Evolutionary conservation across 1,284 basidiomycete genomes (phyloP).

Genomic region (Fistulinella cinereoalba): DNA sequence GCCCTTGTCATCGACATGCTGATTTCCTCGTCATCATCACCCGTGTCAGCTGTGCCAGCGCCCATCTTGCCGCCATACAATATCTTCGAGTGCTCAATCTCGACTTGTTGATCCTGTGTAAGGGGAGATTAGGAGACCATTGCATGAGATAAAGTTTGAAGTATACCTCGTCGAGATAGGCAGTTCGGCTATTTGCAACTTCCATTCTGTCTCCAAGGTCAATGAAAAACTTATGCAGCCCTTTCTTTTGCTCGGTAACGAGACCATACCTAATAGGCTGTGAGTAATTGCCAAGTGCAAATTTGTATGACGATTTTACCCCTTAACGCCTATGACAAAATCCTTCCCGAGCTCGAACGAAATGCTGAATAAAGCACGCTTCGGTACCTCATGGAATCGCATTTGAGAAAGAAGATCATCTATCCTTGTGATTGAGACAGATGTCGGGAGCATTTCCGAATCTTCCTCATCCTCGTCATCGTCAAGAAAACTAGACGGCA

Average conservation of each 20-base stretch:
- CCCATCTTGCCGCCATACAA: slow-evolving; percentile 63
- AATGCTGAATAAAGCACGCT: slow-evolving; percentile 83
- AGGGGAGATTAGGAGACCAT: no score
- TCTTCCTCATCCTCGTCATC: slow-evolving; percentile 46
- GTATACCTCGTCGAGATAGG: slow-evolving; percentile 74
- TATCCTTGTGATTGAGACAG: slow-evolving; percentile 67
- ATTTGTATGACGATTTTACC: slow-evolving; percentile 47
- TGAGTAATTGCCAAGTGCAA: slow-evolving; percentile 3
- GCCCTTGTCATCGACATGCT: slow-evolving; percentile 34
- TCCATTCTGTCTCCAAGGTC: slow-evolving; percentile 77
- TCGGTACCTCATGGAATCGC: slow-evolving; percentile 83
- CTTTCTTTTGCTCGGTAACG: slow-evolving; percentile 83
- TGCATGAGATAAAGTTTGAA: background rate
- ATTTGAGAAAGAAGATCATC: slow-evolving; percentile 82
- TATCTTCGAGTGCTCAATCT: slow-evolving; percentile 55
- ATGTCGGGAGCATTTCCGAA: slow-evolving; percentile 53
- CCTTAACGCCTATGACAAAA: slow-evolving; percentile 88
- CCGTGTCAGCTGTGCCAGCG: slow-evolving; percentile 41
- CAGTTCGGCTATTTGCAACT: slow-evolving; percentile 65
- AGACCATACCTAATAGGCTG: slow-evolving; percentile 67
- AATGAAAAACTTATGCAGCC: slow-evolving; percentile 74
- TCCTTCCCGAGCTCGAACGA: slow-evolving; percentile 79
- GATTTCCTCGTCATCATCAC: slow-evolving; percentile 40
- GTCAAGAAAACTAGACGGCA: slow-evolving; percentile 54
- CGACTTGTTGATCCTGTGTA: slow-evolving; percentile 55